phyloP scores from a whole-genome alignment of 2,329 filamentous ascomycete genomes.

The Fusarium sp. region DNA sequence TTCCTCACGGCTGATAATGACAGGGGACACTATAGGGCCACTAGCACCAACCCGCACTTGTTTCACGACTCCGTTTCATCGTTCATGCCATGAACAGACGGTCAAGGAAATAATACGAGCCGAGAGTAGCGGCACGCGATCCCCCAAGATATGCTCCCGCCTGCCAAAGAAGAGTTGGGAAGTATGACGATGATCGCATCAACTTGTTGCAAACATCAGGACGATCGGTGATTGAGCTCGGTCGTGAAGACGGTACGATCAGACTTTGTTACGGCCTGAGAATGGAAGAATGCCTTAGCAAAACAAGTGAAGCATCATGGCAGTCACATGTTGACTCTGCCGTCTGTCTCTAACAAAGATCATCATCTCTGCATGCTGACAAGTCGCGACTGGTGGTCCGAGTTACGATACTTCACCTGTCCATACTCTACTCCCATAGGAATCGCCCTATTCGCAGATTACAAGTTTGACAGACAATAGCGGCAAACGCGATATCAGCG shows the following conservation, averaged over 20 bases:
- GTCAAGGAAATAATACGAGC: constrained; percentile 27
- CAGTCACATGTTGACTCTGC: not conserved
- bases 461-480: not conserved
- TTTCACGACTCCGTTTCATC: constrained; percentile 42
- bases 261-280: constrained; percentile 2
- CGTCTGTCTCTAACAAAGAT: not conserved
- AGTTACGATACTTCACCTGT: not conserved
- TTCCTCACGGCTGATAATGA: constrained; percentile 4
- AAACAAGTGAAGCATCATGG: constrained; percentile 3
- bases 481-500: not conserved
- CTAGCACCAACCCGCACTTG: constrained; percentile 22
- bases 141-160: not conserved
- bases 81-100: constrained; percentile 24
- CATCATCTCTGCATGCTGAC: not conserved
- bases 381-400: not conserved
- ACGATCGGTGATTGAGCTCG: constrained; percentile 13
- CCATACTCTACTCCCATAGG: not conserved
- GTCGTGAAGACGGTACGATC: constrained; percentile 1
- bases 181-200: constrained; percentile 10
- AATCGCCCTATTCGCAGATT: not conserved
- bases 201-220: constrained; percentile 10
- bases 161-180: not conserved
- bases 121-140: constrained; percentile 24
- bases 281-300: not conserved
- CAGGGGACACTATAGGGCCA: constrained; percentile 23